Percentiles rank a stretch among this genome's conserved stretches.
phyloP scores from a whole-genome alignment of 2,329 filamentous ascomycete genomes.

The Sporothrix pallida region DNA sequence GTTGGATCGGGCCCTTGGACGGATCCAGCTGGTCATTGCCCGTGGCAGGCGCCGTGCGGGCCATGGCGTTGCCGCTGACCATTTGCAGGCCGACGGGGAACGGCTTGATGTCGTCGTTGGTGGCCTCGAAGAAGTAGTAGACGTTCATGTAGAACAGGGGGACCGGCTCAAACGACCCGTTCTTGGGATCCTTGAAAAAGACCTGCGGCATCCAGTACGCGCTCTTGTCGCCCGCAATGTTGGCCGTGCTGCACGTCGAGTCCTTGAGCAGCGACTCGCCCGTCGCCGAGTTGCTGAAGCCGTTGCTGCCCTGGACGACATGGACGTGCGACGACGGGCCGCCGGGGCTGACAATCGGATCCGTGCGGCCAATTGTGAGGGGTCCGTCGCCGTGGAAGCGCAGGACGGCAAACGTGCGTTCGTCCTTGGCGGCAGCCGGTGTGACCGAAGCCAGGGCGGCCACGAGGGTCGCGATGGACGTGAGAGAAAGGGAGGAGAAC shows the following conservation, averaged over 20 bases:
- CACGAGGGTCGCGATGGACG: constrained; percentile 34
- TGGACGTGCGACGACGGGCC: constrained; percentile 67
- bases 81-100: constrained; percentile 77
- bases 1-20: constrained; percentile 57
- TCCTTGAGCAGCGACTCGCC: constrained; percentile 60
- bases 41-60: constrained; percentile 62
- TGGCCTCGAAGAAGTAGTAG: constrained; percentile 75
- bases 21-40: constrained; percentile 59
- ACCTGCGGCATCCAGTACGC: constrained; percentile 80
- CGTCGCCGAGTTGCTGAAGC: constrained; percentile 66
- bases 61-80: constrained; percentile 67
- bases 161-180: constrained; percentile 68
- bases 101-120: constrained; percentile 68
- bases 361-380: constrained; percentile 64
- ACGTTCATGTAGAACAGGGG: constrained; percentile 73
- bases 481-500: constrained; percentile 24
- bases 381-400: constrained; percentile 71
- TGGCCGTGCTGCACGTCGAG: constrained; percentile 74
- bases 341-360: constrained; percentile 72
- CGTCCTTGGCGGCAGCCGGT: constrained; percentile 49
- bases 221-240: constrained; percentile 69
- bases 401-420: constrained; percentile 69
- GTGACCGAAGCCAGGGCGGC: constrained; percentile 45
- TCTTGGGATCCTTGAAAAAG: constrained; percentile 69
- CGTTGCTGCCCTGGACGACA: constrained; percentile 72